Percentiles rank a stretch among this genome's conserved stretches.
Conservation (phyloP, 2,329 filamentous ascomycete species). For the Hirsutella rhossiliensis region DNA sequence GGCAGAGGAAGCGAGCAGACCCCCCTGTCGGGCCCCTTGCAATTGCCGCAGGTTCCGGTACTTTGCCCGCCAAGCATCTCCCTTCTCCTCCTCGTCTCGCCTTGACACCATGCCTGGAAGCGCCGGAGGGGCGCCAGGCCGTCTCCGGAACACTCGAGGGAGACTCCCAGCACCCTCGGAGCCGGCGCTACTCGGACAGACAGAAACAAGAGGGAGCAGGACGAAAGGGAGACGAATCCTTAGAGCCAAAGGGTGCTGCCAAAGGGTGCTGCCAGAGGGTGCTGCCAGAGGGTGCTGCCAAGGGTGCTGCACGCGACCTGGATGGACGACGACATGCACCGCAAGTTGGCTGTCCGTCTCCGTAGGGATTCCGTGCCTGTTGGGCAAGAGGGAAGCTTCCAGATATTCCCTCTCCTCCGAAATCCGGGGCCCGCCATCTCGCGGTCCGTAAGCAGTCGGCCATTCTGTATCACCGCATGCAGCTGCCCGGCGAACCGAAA, state of each 20-base stretch:
- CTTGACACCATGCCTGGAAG: background rate
- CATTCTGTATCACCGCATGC: too few relatives aligned
- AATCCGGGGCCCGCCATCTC: background rate
- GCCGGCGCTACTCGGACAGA: background rate
- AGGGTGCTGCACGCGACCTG: too few relatives aligned
- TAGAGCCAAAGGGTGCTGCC: too few relatives aligned
- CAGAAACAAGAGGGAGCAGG: background rate
- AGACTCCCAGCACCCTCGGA: background rate
- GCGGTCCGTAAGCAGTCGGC: background rate
- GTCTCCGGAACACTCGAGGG: background rate
- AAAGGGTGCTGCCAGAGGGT: too few relatives aligned
- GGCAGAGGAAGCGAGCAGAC: constrained; percentile 1
- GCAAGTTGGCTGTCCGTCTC: background rate
- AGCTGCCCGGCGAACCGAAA: too few relatives aligned
- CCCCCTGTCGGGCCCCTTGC: constrained; percentile 4
- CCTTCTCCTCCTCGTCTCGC: too few relatives aligned
- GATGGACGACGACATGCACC: too few relatives aligned
- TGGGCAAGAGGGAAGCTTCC: background rate
- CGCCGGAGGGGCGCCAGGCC: background rate
- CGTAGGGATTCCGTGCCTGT: background rate
- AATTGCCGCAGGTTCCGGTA: constrained; percentile 6
- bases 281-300: too few relatives aligned
- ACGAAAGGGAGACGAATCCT: background rate
- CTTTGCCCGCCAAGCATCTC: constrained; percentile 1
- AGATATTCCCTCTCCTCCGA: background rate